Evolutionary conservation across 129 eudicot species (phyloP), one percentile per base, ranked within the genome.

Genomic region (Glebionis coronaria): DNA sequence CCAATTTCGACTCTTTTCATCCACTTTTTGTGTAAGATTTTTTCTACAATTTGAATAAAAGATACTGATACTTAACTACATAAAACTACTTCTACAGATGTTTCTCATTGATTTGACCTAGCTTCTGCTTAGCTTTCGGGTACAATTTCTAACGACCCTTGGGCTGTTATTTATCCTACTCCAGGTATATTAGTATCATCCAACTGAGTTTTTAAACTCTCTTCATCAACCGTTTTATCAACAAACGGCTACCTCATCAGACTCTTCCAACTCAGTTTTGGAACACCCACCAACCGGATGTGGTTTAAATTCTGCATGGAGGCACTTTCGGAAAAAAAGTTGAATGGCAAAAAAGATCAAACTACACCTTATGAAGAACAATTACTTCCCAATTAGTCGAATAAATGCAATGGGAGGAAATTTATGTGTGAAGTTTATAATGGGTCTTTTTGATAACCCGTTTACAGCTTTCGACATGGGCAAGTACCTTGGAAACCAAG

Each of bases 381-480:
- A 72, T 19, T 42, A 73, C 72, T 59, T 90, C 46, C 63, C 88
- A 61, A 86, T 82, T 84, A 80, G 80, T 59, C 82, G 97, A 7
- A 82, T 90, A 54, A 86, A 90, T 70, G 97, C 97, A 0, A 91
- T 90, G 15, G 62, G 61, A 55, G 77, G 97, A 72, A 90, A 86
- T 38, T 69, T 90, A 5, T 63, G 95, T 53, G 94, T 90, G 51
- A 90, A 90, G 72, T 86, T 90, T 70, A 52, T 65, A 15, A 87
- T 79, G 82, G 97, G 97, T 59, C 72, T 90, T 21, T 90, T 90
- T 72, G 97, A 90, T 49, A 64, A 80, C 73, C 97, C 97, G 3
- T 49, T 83, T 75, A 86, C 95, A 49, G 97, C 86, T 75, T 73
- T 69, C 58, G 81, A 83, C 80, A 75, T 83, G 73, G 66, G 73